A percentile compares a stretch with the other conserved stretches of the same genome.
Conservation (phyloP, 495 filamentous ascomycete genomes). For the Xylaria bambusicola region DNA sequence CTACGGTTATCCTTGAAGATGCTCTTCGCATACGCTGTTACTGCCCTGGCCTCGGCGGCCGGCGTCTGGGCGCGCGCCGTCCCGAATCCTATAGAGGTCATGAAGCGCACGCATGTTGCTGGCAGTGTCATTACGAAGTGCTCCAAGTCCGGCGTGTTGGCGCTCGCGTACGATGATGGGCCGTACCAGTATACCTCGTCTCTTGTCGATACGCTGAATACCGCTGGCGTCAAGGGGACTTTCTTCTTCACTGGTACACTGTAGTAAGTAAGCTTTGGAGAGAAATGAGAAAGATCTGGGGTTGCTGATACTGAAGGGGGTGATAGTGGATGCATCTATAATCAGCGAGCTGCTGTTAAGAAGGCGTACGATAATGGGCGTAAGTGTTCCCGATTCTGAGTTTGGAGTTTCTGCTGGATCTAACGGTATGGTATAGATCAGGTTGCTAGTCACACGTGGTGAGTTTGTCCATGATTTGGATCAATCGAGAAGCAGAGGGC, state of each 20-base stretch:
- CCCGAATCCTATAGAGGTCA: constrained; percentile 35
- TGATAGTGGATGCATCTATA: constrained; percentile 52
- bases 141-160: constrained; percentile 42
- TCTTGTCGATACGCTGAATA: constrained; percentile 33
- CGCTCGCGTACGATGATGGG: constrained; percentile 72
- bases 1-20: constrained; percentile 25
- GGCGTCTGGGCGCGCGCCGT: constrained; percentile 34
- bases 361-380: constrained; percentile 49
- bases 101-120: constrained; percentile 40
- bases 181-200: constrained; percentile 53
- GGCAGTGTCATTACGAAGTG: constrained; percentile 47
- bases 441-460: constrained; percentile 55
- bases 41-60: constrained; percentile 33
- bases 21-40: constrained; percentile 30
- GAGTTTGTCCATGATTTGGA: too few species aligned
- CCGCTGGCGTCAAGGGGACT: constrained; percentile 48
- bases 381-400: background rate
- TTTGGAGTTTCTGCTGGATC: too few species aligned
- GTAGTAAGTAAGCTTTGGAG: constrained; percentile 39
- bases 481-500: too few species aligned
- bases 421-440: constrained; percentile 32
- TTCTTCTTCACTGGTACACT: constrained; percentile 60
- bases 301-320: background rate
- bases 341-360: constrained; percentile 48
- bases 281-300: too few species aligned